These are phyloP conservation scores for Acanthamoeba lenticulata DNA, from an alignment of 208 protist genomes.

Conservation along the genomic window DNA sequence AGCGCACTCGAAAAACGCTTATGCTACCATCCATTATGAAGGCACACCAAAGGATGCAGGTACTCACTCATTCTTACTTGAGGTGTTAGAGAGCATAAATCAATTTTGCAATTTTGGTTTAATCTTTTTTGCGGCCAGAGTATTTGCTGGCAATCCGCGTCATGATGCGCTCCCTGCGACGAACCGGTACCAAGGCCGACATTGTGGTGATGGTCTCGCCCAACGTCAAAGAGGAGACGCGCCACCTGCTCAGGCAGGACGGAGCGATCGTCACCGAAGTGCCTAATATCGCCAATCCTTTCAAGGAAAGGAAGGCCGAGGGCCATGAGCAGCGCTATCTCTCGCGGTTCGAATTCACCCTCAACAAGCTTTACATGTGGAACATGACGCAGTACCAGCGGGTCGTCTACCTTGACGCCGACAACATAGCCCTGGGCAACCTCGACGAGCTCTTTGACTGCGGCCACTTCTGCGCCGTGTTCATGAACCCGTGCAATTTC, in stretches of 20 bases:
- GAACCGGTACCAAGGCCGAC: slow-evolving; percentile 72
- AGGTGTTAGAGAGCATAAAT: neutral
- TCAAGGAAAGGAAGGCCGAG: slow-evolving; percentile 16
- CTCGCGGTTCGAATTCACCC: slow-evolving; percentile 73
- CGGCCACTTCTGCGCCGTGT: slow-evolving; percentile 84
- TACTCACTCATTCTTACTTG: slow-evolving; percentile 14
- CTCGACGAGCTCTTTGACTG: slow-evolving; percentile 82
- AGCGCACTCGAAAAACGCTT: slow-evolving; percentile 57
- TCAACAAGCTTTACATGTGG: slow-evolving; percentile 83
- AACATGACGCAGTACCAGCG: slow-evolving; percentile 79
- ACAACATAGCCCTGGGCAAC: slow-evolving; percentile 79
- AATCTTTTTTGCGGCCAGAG: neutral
- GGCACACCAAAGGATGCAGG: slow-evolving; percentile 73
- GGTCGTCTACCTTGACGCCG: slow-evolving; percentile 81
- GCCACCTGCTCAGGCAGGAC: slow-evolving; percentile 38
- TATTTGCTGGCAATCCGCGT: slow-evolving; percentile 70
- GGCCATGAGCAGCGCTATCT: slow-evolving; percentile 53
- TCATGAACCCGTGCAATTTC: slow-evolving; percentile 84
- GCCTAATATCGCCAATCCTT: slow-evolving; percentile 73
- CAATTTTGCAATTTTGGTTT: neutral
- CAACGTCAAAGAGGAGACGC: slow-evolving; percentile 64
- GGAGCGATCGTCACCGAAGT: slow-evolving; percentile 66
- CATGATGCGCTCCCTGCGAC: slow-evolving; percentile 72
- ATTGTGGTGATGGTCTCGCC: slow-evolving; percentile 70
- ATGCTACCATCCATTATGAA: slow-evolving; percentile 80